Percentiles rank a stretch among this genome's conserved stretches.
Conservation (phyloP, 129 eudicot species). For the Glebionis coronaria region DNA sequence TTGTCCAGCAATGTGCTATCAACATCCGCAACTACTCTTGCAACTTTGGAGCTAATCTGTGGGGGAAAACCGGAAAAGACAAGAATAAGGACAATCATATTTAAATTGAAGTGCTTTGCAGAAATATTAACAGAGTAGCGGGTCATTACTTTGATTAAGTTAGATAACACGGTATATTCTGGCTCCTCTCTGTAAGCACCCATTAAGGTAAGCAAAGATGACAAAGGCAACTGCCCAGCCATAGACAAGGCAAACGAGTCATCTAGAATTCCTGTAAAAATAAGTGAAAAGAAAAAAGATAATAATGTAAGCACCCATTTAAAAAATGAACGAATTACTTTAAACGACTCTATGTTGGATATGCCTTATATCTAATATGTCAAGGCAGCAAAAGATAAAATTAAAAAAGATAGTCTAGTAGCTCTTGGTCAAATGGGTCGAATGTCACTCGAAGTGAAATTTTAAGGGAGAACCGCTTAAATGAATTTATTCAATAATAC, state of each 20-base stretch:
- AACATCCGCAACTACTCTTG: conserved; percentile 85
- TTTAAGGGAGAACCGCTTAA: background rate
- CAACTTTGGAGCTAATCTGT: conserved; percentile 76
- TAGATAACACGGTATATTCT: conserved; percentile 84
- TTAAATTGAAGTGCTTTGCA: conserved; percentile 7
- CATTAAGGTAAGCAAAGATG: conserved; percentile 81
- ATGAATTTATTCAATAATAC: background rate
- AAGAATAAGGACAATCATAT: conserved; percentile 12
- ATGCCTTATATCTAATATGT: background rate
- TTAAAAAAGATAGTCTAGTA: too few relatives aligned
- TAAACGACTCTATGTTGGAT: background rate
- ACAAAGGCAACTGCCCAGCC: conserved; percentile 76
- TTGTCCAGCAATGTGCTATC: conserved; percentile 51
- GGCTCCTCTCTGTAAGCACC: conserved; percentile 81
- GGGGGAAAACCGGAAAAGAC: conserved; percentile 11
- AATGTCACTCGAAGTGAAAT: background rate
- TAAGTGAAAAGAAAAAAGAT: background rate
- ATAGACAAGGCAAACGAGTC: conserved; percentile 82
- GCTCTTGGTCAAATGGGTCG: background rate
- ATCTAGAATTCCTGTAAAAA: conserved; percentile 75
- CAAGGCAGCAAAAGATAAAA: background rate
- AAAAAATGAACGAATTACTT: background rate
- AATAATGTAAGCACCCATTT: too few relatives aligned
- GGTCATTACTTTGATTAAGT: conserved; percentile 64
- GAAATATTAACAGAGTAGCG: conserved; percentile 9